Evolutionary conservation across 257 asterid species (phyloP).

Genomic region (Capsicum rhomboideum): DNA sequence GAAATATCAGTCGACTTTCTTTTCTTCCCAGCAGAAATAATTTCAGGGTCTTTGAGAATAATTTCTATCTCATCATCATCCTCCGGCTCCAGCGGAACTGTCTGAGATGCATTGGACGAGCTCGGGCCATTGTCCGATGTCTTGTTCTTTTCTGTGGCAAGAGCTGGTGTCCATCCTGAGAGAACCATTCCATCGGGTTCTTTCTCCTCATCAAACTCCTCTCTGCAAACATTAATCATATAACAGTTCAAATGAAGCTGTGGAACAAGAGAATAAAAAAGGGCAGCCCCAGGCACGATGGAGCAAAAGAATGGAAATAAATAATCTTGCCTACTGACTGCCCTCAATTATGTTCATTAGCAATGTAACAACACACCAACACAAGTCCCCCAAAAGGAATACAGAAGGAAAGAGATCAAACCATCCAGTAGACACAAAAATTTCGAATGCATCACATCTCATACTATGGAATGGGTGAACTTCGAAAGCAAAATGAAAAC

Average conservation of each 20-base stretch:
- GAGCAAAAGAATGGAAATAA: too few species aligned
- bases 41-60: slow-evolving; percentile 18
- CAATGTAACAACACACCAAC: not conserved
- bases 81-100: slow-evolving; percentile 22
- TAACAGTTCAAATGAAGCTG: not conserved
- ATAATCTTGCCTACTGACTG: not conserved
- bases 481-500: not conserved
- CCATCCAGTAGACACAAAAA: not conserved
- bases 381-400: not conserved
- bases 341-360: not conserved
- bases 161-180: slow-evolving; percentile 72
- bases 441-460: too few species aligned
- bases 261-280: not conserved
- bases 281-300: too few species aligned
- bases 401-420: not conserved
- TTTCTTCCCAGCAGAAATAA: slow-evolving; percentile 39
- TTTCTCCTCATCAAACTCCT: slow-evolving; percentile 84
- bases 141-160: slow-evolving; percentile 37
- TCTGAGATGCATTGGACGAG: slow-evolving; percentile 44
- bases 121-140: slow-evolving; percentile 54
- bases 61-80: slow-evolving; percentile 57
- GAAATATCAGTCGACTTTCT: slow-evolving; percentile 44
- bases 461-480: not conserved
- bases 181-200: slow-evolving; percentile 93
- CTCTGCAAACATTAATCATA: slow-evolving; percentile 39